Conservation (phyloP, 495 filamentous ascomycete species). For the Talaromyces stipitatus region DNA sequence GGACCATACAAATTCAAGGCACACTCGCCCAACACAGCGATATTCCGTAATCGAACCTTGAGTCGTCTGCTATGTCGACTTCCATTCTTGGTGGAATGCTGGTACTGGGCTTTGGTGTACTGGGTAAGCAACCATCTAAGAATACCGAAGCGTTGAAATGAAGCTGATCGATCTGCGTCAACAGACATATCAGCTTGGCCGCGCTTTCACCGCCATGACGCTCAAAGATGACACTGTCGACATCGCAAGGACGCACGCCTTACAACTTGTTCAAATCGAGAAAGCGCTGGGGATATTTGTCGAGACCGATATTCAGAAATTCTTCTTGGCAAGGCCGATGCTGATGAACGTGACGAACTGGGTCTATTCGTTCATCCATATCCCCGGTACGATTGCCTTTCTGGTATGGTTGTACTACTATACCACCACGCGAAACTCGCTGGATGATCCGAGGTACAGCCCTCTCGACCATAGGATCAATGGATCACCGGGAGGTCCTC, state of each 20-base stretch:
- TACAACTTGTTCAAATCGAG: conserved; percentile 49
- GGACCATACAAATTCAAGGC: conserved; percentile 26
- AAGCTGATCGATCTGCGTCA: not conserved
- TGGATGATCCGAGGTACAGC: conserved; percentile 27
- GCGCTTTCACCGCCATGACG: conserved; percentile 54
- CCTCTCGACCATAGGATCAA: conserved; percentile 24
- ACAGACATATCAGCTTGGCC: conserved; percentile 55
- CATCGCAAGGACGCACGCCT: conserved; percentile 49
- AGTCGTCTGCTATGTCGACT: conserved; percentile 56
- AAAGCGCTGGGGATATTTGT: conserved; percentile 48
- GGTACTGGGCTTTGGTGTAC: conserved; percentile 70
- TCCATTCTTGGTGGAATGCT: conserved; percentile 72
- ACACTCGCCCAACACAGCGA: conserved; percentile 46
- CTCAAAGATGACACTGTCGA: conserved; percentile 50
- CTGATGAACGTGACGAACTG: conserved; percentile 50
- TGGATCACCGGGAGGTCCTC: conserved; percentile 39
- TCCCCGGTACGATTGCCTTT: conserved; percentile 68
- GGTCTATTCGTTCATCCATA: conserved; percentile 75
- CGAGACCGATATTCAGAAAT: conserved; percentile 46
- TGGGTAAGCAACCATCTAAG: conserved; percentile 33
- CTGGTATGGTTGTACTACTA: conserved; percentile 61
- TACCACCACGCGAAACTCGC: conserved; percentile 44
- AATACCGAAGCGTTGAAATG: not conserved
- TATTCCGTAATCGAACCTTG: conserved; percentile 45
- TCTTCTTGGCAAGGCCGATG: conserved; percentile 39